Evolutionary conservation across 768 basidiomycete genomes (phyloP).

Genomic region (Suillus ampliporus): DNA sequence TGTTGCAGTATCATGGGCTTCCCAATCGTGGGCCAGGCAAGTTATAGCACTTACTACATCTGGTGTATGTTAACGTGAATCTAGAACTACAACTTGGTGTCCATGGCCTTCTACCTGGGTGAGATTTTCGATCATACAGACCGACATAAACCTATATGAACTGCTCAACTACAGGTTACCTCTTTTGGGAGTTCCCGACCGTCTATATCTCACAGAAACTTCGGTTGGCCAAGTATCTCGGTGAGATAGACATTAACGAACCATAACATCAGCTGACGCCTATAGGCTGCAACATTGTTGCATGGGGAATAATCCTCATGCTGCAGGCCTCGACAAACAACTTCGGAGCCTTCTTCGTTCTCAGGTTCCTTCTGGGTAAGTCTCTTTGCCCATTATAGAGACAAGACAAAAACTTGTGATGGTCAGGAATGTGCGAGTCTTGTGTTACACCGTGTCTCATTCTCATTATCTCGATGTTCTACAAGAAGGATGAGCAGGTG

Average conservation of each 20-base stretch:
- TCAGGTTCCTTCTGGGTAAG: constrained; percentile 64
- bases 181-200: constrained; percentile 69
- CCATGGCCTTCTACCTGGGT: constrained; percentile 69
- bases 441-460: constrained; percentile 69
- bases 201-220: constrained; percentile 69
- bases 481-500: constrained; percentile 70
- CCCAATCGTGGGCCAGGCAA: constrained; percentile 65
- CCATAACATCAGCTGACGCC: not conserved
- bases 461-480: constrained; percentile 69
- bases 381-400: not conserved
- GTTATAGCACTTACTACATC: not conserved
- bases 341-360: constrained; percentile 66
- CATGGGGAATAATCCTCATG: constrained; percentile 67
- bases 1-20: constrained; percentile 63
- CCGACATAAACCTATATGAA: not conserved
- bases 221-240: constrained; percentile 65
- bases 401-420: not conserved
- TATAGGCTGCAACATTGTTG: constrained; percentile 58
- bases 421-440: constrained; percentile 66
- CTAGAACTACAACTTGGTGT: constrained; percentile 69
- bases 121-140: constrained; percentile 3
- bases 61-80: constrained; percentile 7
- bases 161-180: constrained; percentile 45
- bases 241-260: constrained; percentile 31
- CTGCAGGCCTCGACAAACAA: constrained; percentile 60